Conservation (phyloP, 1,284 basidiomycete genomes). For the Bondarzewia mesenterica region DNA sequence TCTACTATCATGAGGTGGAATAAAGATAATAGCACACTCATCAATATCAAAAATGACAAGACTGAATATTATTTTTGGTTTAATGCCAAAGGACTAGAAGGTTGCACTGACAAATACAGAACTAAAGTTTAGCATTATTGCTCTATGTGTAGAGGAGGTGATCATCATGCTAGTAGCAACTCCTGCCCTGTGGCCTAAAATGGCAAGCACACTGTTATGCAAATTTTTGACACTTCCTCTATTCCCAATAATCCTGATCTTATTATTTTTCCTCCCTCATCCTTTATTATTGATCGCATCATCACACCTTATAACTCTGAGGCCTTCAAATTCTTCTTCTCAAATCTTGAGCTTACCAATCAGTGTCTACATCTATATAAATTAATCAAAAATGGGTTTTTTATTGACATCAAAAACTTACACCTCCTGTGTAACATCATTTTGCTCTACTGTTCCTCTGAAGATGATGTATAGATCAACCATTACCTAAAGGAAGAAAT, state of each 20-base stretch:
- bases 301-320: conserved; percentile 13
- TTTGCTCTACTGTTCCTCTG: conserved; percentile 19
- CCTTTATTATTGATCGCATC: conserved; percentile 7
- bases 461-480: conserved; percentile 11
- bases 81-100: not conserved
- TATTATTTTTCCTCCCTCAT: not conserved
- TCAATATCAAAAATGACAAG: not conserved
- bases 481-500: conserved; percentile 23
- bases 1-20: not conserved
- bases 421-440: conserved; percentile 15
- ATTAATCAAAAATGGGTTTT: conserved; percentile 24
- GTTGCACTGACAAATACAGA: not conserved
- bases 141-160: conserved; percentile 11
- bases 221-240: not conserved
- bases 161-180: conserved; percentile 7
- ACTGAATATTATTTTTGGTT: not conserved
- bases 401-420: conserved; percentile 22
- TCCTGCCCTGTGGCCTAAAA: not conserved
- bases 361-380: conserved; percentile 22
- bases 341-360: conserved; percentile 8
- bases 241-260: not conserved
- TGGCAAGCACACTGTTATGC: not conserved
- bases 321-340: conserved; percentile 11
- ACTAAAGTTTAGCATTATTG: conserved; percentile 9
- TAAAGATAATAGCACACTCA: not conserved